These are phyloP conservation scores for Gentiana macrophylla DNA, from an alignment of 257 asterid species.

Conservation along the genomic window DNA sequence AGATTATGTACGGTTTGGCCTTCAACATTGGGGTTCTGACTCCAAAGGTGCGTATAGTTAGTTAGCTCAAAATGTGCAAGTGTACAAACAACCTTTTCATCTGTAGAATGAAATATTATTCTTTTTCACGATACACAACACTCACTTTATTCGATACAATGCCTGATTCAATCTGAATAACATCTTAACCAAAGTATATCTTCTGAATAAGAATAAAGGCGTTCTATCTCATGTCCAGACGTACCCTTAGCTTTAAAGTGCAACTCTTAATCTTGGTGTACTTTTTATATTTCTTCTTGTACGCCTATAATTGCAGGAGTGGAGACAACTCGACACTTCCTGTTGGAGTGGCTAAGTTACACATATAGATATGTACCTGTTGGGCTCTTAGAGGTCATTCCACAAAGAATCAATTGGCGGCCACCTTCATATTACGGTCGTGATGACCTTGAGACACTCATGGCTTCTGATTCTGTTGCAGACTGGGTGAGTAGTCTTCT, in stretches of 20 bases:
- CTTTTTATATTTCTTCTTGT: background rate
- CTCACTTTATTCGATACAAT: too few relatives aligned
- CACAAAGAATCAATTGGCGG: constrained; percentile 76
- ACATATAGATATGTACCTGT: constrained; percentile 80
- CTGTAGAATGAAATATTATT: too few relatives aligned
- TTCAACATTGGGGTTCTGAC: constrained; percentile 98
- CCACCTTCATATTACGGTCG: constrained; percentile 85
- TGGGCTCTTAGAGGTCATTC: constrained; percentile 78
- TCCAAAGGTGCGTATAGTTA: constrained; percentile 48
- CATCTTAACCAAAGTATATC: too few relatives aligned
- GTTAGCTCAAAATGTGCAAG: too few relatives aligned
- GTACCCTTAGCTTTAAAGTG: too few relatives aligned
- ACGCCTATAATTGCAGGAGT: constrained; percentile 44
- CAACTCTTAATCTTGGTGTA: too few relatives aligned
- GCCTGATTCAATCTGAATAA: too few relatives aligned
- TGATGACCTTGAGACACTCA: constrained; percentile 83
- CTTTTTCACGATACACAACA: too few relatives aligned
- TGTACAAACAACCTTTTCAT: too few relatives aligned
- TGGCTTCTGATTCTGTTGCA: constrained; percentile 98
- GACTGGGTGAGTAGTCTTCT: constrained; percentile 57
- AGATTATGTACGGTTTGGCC: constrained; percentile 77
- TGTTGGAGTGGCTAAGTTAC: constrained; percentile 91
- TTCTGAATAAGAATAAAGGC: too few relatives aligned
- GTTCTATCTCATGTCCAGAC: too few relatives aligned
- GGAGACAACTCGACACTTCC: constrained; percentile 85